A percentile compares a stretch with the other conserved stretches of the same genome.
phyloP scores from a whole-genome alignment of 495 filamentous ascomycete genomes.

The Delitschia confertaspora region DNA sequence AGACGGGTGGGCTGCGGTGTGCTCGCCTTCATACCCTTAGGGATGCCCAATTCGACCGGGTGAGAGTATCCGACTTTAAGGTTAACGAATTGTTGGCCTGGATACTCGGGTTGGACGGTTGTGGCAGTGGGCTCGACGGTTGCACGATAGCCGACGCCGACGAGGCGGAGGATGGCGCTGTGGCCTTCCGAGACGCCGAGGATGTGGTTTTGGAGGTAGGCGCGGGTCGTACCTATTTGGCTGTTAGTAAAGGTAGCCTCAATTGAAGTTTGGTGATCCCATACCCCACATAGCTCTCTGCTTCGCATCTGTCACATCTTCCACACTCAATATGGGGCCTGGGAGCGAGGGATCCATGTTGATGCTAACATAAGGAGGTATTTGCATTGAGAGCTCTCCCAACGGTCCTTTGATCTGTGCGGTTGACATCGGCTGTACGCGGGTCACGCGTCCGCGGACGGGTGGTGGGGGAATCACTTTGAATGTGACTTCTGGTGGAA shows the following conservation, averaged over 20 bases:
- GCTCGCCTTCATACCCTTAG: conserved; percentile 73
- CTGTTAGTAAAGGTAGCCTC: conserved; percentile 7
- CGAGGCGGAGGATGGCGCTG: conserved; percentile 79
- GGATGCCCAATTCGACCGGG: conserved; percentile 79
- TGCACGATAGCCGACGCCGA: conserved; percentile 95
- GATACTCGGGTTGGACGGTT: conserved; percentile 56
- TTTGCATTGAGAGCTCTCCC: conserved; percentile 60
- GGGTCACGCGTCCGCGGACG: conserved; percentile 41
- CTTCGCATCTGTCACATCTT: conserved; percentile 52
- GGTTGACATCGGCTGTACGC: conserved; percentile 47
- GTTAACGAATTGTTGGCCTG: conserved; percentile 76
- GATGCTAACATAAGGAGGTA: conserved; percentile 67
- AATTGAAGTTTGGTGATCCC: conserved; percentile 25
- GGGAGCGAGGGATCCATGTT: conserved; percentile 50
- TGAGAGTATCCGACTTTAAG: conserved; percentile 96
- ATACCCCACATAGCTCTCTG: conserved; percentile 98
- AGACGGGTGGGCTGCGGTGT: conserved; percentile 92
- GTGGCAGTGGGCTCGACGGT: conserved; percentile 67
- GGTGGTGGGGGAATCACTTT: conserved; percentile 46
- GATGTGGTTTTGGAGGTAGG: conserved; percentile 82
- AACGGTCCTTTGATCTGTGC: conserved; percentile 68
- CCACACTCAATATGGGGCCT: conserved; percentile 57
- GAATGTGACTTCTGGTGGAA: conserved; percentile 76
- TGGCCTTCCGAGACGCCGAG: conserved; percentile 94
- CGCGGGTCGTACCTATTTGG: conserved; percentile 69